Conservation (phyloP, 805 yeast species). For the Starmera dryadoides region DNA sequence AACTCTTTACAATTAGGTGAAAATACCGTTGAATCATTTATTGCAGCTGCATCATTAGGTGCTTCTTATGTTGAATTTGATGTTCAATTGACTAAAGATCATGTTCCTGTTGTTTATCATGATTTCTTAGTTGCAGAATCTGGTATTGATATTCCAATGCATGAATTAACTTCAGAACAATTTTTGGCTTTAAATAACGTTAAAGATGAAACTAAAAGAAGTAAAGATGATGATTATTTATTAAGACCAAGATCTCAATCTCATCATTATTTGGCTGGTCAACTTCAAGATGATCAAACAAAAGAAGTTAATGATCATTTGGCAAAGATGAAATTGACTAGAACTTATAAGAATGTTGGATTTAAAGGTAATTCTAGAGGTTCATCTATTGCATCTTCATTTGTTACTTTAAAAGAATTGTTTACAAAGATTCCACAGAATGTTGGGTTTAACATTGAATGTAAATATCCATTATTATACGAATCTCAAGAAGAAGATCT, state of each 20-base stretch:
- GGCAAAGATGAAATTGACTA: constrained; percentile 77
- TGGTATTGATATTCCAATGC: constrained; percentile 96
- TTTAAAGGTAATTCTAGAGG: constrained; percentile 94
- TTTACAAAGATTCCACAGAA: constrained; percentile 72
- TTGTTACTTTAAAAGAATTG: constrained; percentile 81
- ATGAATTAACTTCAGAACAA: constrained; percentile 82
- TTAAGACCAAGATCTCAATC: constrained; percentile 21
- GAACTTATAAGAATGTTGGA: constrained; percentile 78
- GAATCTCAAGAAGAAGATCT: constrained; percentile 86
- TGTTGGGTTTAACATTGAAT: constrained; percentile 91
- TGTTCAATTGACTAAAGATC: constrained; percentile 89
- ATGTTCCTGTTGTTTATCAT: constrained; percentile 88
- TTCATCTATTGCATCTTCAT: constrained; percentile 80
- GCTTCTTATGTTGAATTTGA: constrained; percentile 97
- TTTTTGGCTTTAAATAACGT: constrained; percentile 49
- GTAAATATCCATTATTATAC: constrained; percentile 92
- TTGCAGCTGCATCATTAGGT: constrained; percentile 93
- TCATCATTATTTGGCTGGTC: constrained; percentile 1
- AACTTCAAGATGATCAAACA: neutral
- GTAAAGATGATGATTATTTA: constrained; percentile 21
- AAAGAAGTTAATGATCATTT: constrained; percentile 8
- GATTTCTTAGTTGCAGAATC: constrained; percentile 93
- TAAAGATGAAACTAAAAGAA: constrained; percentile 11
- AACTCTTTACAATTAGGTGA: constrained; percentile 89
- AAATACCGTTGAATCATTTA: constrained; percentile 89